phyloP scores from a whole-genome alignment of 768 basidiomycete species.

The Gautieria morchelliformis region DNA sequence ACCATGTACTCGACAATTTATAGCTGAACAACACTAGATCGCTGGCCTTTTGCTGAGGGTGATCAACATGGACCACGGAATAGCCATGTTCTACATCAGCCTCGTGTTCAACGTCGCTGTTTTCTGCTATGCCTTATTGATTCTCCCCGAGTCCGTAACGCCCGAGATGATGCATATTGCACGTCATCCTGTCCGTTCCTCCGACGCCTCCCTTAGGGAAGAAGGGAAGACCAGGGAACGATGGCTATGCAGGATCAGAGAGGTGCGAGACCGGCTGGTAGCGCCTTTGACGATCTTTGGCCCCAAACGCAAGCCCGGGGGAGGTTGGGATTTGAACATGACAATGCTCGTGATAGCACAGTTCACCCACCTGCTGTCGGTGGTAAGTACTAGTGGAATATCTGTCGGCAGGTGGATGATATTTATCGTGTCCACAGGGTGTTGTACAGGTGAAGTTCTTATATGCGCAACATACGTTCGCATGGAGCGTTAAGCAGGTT shows the following conservation, averaged over 20 bases:
- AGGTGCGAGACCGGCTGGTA: constrained; percentile 20
- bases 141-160: constrained; percentile 29
- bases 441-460: constrained; percentile 69
- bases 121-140: constrained; percentile 20
- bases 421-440: constrained; percentile 31
- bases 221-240: neutral
- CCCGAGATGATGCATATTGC: constrained; percentile 5
- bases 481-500: constrained; percentile 56
- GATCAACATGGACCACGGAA: constrained; percentile 12
- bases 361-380: constrained; percentile 56
- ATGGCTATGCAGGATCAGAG: neutral
- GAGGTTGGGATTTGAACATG: constrained; percentile 59
- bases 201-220: neutral
- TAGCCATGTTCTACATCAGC: constrained; percentile 27
- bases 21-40: neutral
- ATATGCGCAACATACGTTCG: constrained; percentile 64
- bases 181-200: neutral
- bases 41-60: constrained; percentile 17
- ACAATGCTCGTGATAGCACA: constrained; percentile 55
- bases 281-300: constrained; percentile 63
- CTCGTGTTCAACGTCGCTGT: constrained; percentile 15
- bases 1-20: neutral
- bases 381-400: constrained; percentile 33
- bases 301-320: constrained; percentile 32
- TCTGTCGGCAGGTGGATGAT: neutral